Evolutionary conservation across 352 stramenopile species (phyloP).

Genomic region (Halophytophthora batemanensis): DNA sequence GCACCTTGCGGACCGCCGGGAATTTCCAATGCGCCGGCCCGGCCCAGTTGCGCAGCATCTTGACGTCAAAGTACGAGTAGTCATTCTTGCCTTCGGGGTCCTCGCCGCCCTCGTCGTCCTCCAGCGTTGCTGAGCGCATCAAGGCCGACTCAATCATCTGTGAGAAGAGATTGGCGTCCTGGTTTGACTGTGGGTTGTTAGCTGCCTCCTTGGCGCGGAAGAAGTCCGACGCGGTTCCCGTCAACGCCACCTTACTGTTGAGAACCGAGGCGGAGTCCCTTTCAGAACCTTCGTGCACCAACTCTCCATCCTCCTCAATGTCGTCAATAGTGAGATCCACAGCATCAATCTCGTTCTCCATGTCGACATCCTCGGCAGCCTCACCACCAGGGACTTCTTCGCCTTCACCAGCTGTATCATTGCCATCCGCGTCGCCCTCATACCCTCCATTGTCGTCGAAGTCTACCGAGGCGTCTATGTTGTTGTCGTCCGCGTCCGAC

Average conservation of each 20-base stretch:
- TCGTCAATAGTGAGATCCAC: constrained; percentile 25
- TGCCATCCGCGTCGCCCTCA: constrained; percentile 32
- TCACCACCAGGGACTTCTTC: constrained; percentile 23
- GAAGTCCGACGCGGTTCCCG: constrained; percentile 51
- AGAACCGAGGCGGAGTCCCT: constrained; percentile 5
- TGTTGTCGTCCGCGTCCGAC: constrained; percentile 35
- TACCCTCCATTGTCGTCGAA: constrained; percentile 31
- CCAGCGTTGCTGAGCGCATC: constrained; percentile 44
- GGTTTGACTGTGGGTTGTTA: constrained; percentile 37
- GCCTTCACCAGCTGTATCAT: constrained; percentile 10
- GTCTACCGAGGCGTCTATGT: constrained; percentile 33
- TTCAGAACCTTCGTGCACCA: constrained; percentile 6
- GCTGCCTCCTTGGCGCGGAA: constrained; percentile 46
- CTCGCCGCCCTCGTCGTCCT: constrained; percentile 39
- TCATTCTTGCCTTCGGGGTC: constrained; percentile 46
- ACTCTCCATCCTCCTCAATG: constrained; percentile 21
- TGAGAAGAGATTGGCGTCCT: constrained; percentile 55
- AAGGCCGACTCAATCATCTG: constrained; percentile 78
- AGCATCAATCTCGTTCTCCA: constrained; percentile 27
- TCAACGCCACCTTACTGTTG: constrained; percentile 27
- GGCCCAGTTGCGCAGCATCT: constrained; percentile 82
- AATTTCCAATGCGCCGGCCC: constrained; percentile 78
- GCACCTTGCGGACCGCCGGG: constrained; percentile 44
- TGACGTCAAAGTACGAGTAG: constrained; percentile 84
- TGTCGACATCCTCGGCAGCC: constrained; percentile 22